phyloP scores from a whole-genome alignment of 768 basidiomycete genomes.

The Chlorophyllum brunneum region DNA sequence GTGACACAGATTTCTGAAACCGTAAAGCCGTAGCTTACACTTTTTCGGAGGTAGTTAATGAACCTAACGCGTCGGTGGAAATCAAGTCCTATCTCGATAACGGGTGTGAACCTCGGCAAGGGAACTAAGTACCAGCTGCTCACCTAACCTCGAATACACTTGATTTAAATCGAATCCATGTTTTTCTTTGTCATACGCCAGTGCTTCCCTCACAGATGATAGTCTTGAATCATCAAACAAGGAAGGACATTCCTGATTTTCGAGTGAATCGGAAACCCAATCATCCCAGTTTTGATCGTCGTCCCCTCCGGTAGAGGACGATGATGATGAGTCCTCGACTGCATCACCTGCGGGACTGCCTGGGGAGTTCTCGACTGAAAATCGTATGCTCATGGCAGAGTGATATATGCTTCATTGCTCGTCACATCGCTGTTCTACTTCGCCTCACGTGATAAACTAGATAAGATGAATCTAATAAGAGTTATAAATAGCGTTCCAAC shows the following conservation, averaged over 20 bases:
- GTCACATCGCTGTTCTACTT: not conserved
- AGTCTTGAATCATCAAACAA: constrained; percentile 71
- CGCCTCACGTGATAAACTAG: constrained; percentile 5
- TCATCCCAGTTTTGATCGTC: constrained; percentile 73
- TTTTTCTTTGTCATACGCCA: constrained; percentile 55
- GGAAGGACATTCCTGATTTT: constrained; percentile 54
- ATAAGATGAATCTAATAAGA: no score
- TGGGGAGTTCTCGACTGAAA: constrained; percentile 25
- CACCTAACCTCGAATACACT: constrained; percentile 51
- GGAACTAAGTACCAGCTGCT: constrained; percentile 21
- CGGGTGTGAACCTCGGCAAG: constrained; percentile 1
- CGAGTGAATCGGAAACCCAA: constrained; percentile 69
- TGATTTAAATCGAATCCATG: constrained; percentile 63
- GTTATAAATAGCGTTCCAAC: no score
- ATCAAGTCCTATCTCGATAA: constrained; percentile 54
- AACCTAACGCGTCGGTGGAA: constrained; percentile 76
- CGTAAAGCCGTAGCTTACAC: constrained; percentile 35
- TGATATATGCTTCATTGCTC: no score
- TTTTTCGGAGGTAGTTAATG: constrained; percentile 83
- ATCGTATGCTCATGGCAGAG: constrained; percentile 34
- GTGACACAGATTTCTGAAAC: constrained; percentile 2
- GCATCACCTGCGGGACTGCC: constrained; percentile 22
- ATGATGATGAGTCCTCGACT: constrained; percentile 24
- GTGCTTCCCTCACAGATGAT: constrained; percentile 51
- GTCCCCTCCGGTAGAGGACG: constrained; percentile 32